Conservation (phyloP, 192 early-diverging fungal species). For the Rhizoclosmatium globosum region DNA sequence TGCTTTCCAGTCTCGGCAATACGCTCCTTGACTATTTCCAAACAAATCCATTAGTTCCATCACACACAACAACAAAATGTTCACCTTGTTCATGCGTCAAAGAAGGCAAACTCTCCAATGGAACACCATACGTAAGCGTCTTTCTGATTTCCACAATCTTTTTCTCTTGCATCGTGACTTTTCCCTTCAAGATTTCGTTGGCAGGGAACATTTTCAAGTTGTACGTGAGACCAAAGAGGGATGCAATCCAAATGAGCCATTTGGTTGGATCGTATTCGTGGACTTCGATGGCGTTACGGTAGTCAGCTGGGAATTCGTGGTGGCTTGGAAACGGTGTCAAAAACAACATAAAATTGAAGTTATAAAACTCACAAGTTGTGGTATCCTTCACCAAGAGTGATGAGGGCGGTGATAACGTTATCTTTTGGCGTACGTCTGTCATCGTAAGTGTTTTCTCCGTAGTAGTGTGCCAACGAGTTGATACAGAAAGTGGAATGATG, state of each 20-base stretch:
- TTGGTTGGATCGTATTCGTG: constrained; percentile 65
- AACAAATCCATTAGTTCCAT: constrained; percentile 14
- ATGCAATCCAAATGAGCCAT: constrained; percentile 58
- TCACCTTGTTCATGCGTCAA: constrained; percentile 48
- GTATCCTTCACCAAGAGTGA: constrained; percentile 68
- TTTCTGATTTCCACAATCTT: constrained; percentile 66
- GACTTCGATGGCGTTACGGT: constrained; percentile 60
- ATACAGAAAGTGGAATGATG: constrained; percentile 65
- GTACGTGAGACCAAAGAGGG: constrained; percentile 53
- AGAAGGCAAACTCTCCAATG: constrained; percentile 66
- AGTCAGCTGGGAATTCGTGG: constrained; percentile 67
- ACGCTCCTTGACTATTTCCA: constrained; percentile 56
- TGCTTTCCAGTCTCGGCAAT: constrained; percentile 74
- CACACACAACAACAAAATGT: constrained; percentile 49
- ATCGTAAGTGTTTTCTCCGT: constrained; percentile 60
- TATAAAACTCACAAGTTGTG: constrained; percentile 59
- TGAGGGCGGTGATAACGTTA: constrained; percentile 54
- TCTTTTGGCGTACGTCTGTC: constrained; percentile 75
- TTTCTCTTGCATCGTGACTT: constrained; percentile 82
- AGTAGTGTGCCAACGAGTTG: constrained; percentile 66
- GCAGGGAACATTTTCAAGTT: constrained; percentile 55
- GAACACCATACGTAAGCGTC: constrained; percentile 77
- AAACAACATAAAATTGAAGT: no score
- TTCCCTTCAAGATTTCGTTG: constrained; percentile 61
- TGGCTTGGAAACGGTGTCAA: constrained; percentile 44